Evolutionary conservation across 208 protist species (phyloP).

Genomic region (Crithidia expoeki): DNA sequence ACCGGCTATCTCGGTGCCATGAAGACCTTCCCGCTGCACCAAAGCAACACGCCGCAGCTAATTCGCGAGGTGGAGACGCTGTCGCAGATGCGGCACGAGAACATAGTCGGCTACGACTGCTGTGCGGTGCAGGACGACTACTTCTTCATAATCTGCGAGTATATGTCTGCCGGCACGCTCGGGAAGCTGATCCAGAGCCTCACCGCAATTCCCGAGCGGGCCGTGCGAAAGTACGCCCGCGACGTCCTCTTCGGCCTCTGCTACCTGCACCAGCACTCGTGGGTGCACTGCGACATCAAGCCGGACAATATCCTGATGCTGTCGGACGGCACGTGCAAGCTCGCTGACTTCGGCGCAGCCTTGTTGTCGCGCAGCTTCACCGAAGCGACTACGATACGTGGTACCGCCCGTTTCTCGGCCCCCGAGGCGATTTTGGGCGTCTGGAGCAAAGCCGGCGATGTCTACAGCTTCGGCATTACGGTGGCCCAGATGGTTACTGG

Average conservation of each 20-base stretch:
- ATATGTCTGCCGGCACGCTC: constrained; percentile 81
- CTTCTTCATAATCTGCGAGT: constrained; percentile 88
- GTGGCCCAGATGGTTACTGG: constrained; percentile 74
- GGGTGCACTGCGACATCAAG: constrained; percentile 93
- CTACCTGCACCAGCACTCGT: constrained; percentile 83
- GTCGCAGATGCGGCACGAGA: constrained; percentile 76
- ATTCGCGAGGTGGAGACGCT: constrained; percentile 79
- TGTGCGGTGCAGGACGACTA: constrained; percentile 58
- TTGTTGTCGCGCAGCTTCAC: constrained; percentile 51
- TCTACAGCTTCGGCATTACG: constrained; percentile 89
- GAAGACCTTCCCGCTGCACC: constrained; percentile 54
- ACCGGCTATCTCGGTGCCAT: constrained; percentile 72
- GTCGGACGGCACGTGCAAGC: constrained; percentile 80
- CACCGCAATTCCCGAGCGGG: constrained; percentile 42
- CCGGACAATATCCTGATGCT: constrained; percentile 90
- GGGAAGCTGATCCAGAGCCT: constrained; percentile 56
- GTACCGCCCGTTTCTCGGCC: constrained; percentile 78
- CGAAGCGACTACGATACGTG: constrained; percentile 41
- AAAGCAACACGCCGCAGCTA: constrained; percentile 30
- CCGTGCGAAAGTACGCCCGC: constrained; percentile 56
- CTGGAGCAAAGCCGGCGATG: constrained; percentile 61
- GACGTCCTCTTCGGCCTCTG: constrained; percentile 77
- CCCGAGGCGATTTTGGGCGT: constrained; percentile 69
- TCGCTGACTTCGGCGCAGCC: constrained; percentile 90
- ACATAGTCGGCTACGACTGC: constrained; percentile 96